Percentiles rank a stretch among this genome's conserved stretches.
phyloP scores from a whole-genome alignment of 352 stramenopile genomes.

The Thraustochytrium sp. region DNA sequence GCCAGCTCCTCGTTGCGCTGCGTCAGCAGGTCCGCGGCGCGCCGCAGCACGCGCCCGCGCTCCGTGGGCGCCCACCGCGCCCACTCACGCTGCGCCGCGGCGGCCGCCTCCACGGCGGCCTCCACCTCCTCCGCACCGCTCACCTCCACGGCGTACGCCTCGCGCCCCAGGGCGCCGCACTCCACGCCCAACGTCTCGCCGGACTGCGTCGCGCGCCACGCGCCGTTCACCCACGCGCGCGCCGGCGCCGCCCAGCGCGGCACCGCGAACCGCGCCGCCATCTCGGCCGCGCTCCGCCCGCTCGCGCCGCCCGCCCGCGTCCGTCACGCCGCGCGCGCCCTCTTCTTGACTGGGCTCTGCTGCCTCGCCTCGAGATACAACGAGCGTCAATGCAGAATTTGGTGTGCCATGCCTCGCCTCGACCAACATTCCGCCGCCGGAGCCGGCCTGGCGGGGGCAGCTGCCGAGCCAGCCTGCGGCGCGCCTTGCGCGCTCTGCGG shows the following conservation, averaged over 20 bases:
- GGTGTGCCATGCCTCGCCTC: no score
- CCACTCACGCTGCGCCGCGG: constrained; percentile 62
- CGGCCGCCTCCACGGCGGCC: constrained; percentile 55
- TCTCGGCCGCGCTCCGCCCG: no score
- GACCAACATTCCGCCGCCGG: no score
- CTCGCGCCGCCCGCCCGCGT: no score
- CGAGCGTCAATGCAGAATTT: no score
- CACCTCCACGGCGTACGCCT: constrained; percentile 60
- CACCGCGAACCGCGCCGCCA: not conserved
- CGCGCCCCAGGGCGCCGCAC: constrained; percentile 57
- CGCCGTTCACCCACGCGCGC: constrained; percentile 23
- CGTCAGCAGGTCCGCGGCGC: constrained; percentile 56
- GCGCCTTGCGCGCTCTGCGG: no score
- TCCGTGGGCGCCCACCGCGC: constrained; percentile 56
- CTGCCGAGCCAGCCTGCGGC: not conserved
- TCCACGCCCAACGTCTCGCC: constrained; percentile 51
- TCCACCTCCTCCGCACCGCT: constrained; percentile 58
- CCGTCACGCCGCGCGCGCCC: no score
- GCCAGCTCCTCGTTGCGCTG: constrained; percentile 62
- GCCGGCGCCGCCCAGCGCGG: not conserved
- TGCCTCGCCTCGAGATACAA: no score
- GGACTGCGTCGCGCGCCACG: not conserved
- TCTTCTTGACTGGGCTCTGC: no score
- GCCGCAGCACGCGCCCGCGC: not conserved
- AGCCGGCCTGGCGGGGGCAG: no score